phyloP scores from a whole-genome alignment of 257 asterid species.

The Mitragyna speciosa region DNA sequence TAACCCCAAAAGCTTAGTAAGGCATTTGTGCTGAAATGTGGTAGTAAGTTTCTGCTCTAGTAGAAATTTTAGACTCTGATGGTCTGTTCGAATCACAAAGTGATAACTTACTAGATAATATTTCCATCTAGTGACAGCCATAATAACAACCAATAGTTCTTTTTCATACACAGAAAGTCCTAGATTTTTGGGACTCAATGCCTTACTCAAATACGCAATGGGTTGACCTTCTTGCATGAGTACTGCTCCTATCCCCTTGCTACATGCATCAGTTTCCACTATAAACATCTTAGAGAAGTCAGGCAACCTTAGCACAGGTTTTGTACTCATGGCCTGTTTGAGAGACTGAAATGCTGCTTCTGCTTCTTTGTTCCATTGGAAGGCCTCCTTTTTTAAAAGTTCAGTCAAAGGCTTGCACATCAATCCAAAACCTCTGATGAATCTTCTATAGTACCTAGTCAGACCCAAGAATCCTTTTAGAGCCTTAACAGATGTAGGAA shows the following conservation, averaged over 20 bases:
- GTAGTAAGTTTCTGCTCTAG: not conserved
- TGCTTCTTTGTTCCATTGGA: too few relatives aligned
- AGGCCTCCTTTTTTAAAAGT: too few relatives aligned
- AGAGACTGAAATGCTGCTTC: too few relatives aligned
- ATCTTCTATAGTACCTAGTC: too few relatives aligned
- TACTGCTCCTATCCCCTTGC: not conserved
- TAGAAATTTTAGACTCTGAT: not conserved
- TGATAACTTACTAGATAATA: not conserved
- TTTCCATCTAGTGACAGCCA: not conserved
- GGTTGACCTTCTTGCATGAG: not conserved
- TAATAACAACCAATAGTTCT: not conserved
- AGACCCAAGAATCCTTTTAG: too few relatives aligned
- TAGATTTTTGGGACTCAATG: rapidly evolving
- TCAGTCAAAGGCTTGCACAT: too few relatives aligned
- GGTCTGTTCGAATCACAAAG: not conserved
- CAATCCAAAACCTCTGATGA: too few relatives aligned
- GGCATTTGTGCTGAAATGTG: not conserved
- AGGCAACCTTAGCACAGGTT: not conserved
- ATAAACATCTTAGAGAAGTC: not conserved
- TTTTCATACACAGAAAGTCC: not conserved
- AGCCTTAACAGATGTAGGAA: too few relatives aligned
- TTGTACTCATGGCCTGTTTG: too few relatives aligned
- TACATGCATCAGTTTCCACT: too few relatives aligned
- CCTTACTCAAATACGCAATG: not conserved
- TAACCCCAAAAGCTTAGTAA: not conserved